Evolutionary conservation across 306 rosid genomes (phyloP).

Genomic region (Elaeagnus macrophylla): DNA sequence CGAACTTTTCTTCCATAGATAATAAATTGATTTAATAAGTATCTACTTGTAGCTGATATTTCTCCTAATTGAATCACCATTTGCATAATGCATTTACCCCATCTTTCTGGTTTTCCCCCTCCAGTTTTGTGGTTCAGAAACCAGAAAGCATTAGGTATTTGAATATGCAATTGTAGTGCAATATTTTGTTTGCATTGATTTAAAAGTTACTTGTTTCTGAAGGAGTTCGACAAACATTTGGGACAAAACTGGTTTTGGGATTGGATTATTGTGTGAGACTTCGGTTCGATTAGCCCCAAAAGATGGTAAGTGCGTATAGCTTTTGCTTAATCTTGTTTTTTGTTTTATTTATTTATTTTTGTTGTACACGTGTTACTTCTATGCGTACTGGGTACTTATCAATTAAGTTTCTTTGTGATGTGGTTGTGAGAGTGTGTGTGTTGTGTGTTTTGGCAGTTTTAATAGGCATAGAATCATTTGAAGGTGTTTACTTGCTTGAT

Average conservation of each 20-base stretch:
- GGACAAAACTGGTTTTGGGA: slow-evolving; percentile 10
- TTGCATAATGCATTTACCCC: too few relatives aligned
- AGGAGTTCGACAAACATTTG: slow-evolving; percentile 11
- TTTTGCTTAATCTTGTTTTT: slow-evolving; percentile 2
- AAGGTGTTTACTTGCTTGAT: too few relatives aligned
- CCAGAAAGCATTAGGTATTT: not conserved
- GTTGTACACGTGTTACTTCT: not conserved
- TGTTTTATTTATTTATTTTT: too few relatives aligned
- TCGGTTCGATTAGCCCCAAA: slow-evolving; percentile 2
- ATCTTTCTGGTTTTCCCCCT: not conserved
- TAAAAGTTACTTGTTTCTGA: not conserved
- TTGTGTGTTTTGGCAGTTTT: too few relatives aligned
- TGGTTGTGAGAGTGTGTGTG: too few relatives aligned
- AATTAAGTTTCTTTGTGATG: not conserved
- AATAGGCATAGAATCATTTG: too few relatives aligned
- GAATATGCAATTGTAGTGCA: not conserved
- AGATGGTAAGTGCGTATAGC: slow-evolving; percentile 31
- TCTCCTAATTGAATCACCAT: not conserved
- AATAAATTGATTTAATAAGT: too few relatives aligned
- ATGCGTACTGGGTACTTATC: not conserved
- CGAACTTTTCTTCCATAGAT: too few relatives aligned
- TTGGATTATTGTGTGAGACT: not conserved
- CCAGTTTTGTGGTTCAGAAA: not conserved
- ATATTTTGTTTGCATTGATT: not conserved
- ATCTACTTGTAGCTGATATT: not conserved